These are phyloP conservation scores for Steccherinum ochraceum DNA, from an alignment of 768 basidiomycete genomes.

Conservation along the genomic window DNA sequence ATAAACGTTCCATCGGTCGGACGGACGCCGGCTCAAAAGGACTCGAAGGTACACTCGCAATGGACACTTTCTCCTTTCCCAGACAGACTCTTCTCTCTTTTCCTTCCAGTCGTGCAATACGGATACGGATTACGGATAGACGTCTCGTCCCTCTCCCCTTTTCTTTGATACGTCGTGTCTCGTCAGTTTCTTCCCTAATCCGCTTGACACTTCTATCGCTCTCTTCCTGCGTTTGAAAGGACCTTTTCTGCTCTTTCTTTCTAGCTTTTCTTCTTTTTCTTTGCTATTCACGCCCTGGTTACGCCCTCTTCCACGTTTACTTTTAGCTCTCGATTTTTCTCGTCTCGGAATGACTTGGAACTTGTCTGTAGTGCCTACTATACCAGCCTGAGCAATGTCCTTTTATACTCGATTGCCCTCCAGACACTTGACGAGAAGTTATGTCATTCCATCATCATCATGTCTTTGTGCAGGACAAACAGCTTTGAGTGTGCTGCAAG, in stretches of 20 bases:
- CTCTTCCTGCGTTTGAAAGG: too few relatives aligned
- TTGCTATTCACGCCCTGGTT: not conserved
- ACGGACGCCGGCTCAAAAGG: not conserved
- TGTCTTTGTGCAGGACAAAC: too few relatives aligned
- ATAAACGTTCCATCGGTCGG: slow-evolving; percentile 16
- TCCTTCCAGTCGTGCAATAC: not conserved
- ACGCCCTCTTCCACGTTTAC: not conserved
- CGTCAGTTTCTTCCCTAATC: not conserved
- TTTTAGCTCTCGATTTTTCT: not conserved
- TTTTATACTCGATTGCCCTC: not conserved
- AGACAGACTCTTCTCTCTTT: not conserved
- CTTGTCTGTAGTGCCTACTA: not conserved
- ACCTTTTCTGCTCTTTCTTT: too few relatives aligned
- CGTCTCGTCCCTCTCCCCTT: not conserved
- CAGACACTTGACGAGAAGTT: not conserved
- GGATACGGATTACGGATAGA: not conserved
- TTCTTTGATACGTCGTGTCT: not conserved
- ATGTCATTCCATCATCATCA: not conserved
- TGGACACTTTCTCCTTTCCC: not conserved
- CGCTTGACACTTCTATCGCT: too few relatives aligned
- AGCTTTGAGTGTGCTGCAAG: too few relatives aligned
- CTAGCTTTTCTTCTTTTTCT: not conserved
- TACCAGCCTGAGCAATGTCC: not conserved
- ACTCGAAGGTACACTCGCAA: slow-evolving; percentile 2
- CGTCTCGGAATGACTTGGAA: not conserved